Base-by-base conservation (phyloP, 2,329 filamentous ascomycete genomes). In the Sclerotinia glacialis region DNA sequence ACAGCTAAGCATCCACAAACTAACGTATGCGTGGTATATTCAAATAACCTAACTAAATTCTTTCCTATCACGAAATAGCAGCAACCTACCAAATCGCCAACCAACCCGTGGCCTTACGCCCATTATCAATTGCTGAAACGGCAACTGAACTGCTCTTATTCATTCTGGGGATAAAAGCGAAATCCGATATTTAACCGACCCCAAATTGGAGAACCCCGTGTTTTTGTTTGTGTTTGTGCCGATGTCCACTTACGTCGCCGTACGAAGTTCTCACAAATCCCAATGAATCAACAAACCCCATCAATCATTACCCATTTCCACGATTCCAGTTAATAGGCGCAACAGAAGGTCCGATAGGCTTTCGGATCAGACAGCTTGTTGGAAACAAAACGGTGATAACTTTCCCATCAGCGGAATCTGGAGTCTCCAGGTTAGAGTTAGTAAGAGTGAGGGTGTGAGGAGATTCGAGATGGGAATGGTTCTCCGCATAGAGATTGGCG, bases 341-440 rank as follows among this genome's bases (percentile, higher is more conserved):
- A 34, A n/a, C 31, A 46, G 11, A 46, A 46, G 40, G 40, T 18
- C 42, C 55, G 40, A 59, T 34, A n/a, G 18, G 26, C 6, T 11
- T 16, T 59, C 42, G 55, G 18, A 46, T 59, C 23, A 34, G 16
- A 23, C 18, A 16, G 23, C 16, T 42, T 53, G 8, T 23, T 53
- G 14, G 12, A 44, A 63, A 23, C 12, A 31, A 42, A 40, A 52
- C 8, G 23, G 12, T 44, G 37, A 31, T 28, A 40, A 6, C 42
- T 18, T 5, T 31, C 23, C 26, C 56, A 34, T 46, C 49, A 55
- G 37, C 23, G 44, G 44, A 37, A 9, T 9, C 60, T 64, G 60
- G 49, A 44, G 60, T 16, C 60, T 54, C 60, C 49, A 55, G 60
- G 18, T 37, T 34, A 21, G 49, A 55, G 21, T 28, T 34, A 2